phyloP scores from a whole-genome alignment of 225 moss, liverwort and hornwort species.

The Antitrichia curtipendula region DNA sequence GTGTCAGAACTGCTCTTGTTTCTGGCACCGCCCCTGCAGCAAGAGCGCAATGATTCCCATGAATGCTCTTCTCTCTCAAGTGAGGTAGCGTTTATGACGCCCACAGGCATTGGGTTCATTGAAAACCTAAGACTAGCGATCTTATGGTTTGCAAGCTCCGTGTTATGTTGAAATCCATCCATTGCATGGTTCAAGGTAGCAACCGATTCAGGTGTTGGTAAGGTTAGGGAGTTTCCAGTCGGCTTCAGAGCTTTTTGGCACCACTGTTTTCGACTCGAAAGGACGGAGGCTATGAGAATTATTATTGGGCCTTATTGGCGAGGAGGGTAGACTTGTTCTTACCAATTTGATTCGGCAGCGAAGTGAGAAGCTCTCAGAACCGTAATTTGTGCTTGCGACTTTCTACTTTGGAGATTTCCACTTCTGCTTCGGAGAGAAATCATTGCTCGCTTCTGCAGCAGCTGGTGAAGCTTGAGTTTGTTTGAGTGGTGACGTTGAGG shows the following conservation, averaged over 20 bases:
- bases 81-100: constrained; percentile 4
- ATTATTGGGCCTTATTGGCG: neutral
- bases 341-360: neutral
- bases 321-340: neutral
- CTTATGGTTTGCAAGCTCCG: neutral
- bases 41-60: neutral
- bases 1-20: neutral
- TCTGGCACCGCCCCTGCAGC: neutral
- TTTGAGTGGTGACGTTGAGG: neutral
- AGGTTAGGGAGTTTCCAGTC: neutral
- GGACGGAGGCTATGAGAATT: neutral
- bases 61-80: constrained; percentile 1
- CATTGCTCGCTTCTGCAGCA: neutral
- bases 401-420: neutral
- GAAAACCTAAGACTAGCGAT: neutral
- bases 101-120: neutral
- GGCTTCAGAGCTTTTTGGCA: neutral
- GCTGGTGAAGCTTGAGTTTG: neutral
- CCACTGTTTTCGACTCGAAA: neutral
- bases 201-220: neutral
- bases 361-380: neutral
- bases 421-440: neutral
- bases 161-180: neutral
- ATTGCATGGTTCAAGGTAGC: neutral
- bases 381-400: neutral